A percentile compares a stretch with the other conserved stretches of the same genome.
Evolutionary conservation across 768 basidiomycete species (phyloP).

Genomic region (Dacryopinax primogenitus): DNA sequence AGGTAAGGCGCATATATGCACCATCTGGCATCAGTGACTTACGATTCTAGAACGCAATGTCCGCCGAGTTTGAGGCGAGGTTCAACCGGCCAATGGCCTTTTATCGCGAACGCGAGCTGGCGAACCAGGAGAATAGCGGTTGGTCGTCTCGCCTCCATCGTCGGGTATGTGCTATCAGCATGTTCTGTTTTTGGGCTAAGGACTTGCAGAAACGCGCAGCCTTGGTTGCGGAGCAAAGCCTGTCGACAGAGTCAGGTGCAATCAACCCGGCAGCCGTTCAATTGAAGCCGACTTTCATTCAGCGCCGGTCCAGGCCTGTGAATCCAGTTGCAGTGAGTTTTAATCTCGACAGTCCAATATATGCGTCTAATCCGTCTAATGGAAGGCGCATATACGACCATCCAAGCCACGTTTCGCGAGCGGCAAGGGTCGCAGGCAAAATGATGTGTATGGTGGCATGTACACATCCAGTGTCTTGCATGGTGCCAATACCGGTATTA

Average conservation of each 20-base stretch:
- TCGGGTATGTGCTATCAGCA: not conserved
- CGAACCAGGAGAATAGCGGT: not conserved
- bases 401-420: not conserved
- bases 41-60: not conserved
- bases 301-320: not conserved
- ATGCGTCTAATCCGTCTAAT: not conserved
- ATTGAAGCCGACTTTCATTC: not conserved
- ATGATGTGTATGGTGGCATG: not conserved
- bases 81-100: not conserved
- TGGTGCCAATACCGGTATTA: not conserved
- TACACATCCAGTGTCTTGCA: not conserved
- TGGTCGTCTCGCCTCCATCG: not conserved
- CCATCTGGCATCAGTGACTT: not conserved
- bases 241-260: not conserved
- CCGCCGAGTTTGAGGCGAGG: not conserved
- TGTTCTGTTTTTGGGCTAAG: not conserved
- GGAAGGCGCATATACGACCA: not conserved
- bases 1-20: slow-evolving; percentile 7
- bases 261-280: not conserved
- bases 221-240: not conserved
- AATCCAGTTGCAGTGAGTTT: not conserved
- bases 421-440: not conserved
- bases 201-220: not conserved
- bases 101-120: not conserved
- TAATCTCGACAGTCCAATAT: not conserved